A percentile compares a stretch with the other conserved stretches of the same genome.
Conservation (phyloP, 106 monocot genomes). For the Amphibolis antarctica region DNA sequence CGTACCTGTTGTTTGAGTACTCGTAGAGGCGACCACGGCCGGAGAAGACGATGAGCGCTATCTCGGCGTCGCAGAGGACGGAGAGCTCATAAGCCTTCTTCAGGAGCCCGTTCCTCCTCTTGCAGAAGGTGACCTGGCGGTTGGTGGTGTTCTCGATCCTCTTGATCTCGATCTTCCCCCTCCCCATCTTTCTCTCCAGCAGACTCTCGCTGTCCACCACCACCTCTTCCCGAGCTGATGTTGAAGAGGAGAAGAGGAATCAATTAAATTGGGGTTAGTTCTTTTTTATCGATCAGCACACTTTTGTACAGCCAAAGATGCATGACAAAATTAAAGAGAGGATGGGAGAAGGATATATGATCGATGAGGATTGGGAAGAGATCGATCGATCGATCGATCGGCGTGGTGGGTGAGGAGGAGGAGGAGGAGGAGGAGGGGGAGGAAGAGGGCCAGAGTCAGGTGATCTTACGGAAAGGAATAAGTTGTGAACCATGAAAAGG, state of each 20-base stretch:
- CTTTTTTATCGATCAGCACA: too few species aligned
- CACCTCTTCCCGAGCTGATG: background rate
- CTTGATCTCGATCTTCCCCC: slow-evolving; percentile 20
- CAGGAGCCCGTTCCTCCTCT: slow-evolving; percentile 59
- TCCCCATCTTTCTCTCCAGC: slow-evolving; percentile 11
- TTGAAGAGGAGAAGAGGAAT: background rate
- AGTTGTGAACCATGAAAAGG: background rate
- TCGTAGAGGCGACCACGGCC: slow-evolving; percentile 65
- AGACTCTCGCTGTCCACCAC: background rate
- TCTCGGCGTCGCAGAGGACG: slow-evolving; percentile 61
- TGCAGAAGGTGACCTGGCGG: slow-evolving; percentile 59
- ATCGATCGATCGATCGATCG: too few species aligned
- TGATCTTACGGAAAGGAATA: background rate
- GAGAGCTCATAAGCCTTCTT: slow-evolving; percentile 76
- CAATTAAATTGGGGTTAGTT: slow-evolving; percentile 3
- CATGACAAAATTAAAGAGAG: background rate
- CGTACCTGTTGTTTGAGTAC: slow-evolving; percentile 25
- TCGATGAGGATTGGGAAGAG: too few species aligned
- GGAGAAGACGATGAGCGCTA: slow-evolving; percentile 68
- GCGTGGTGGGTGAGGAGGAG: too few species aligned
- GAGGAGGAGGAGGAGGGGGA: too few species aligned
- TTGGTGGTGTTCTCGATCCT: slow-evolving; percentile 23
- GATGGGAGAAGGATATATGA: too few species aligned
- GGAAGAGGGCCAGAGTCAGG: too few species aligned
- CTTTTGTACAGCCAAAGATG: background rate